Evolutionary conservation across 768 basidiomycete genomes (phyloP).

Genomic region (Lenzites betulinus): DNA sequence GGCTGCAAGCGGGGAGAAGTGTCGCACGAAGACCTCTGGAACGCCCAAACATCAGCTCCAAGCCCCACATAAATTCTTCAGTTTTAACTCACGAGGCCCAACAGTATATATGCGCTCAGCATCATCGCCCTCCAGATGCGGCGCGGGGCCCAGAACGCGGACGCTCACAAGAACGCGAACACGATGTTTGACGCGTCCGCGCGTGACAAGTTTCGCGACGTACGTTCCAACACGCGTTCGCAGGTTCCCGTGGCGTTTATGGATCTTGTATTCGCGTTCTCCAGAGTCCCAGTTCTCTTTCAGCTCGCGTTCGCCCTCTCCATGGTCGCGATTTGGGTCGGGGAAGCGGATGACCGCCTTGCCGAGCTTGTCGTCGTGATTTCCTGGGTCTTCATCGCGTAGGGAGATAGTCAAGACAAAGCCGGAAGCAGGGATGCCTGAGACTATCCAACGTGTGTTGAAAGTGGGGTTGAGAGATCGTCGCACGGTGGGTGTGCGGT

Average conservation of each 20-base stretch:
- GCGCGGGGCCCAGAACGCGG: conserved; percentile 36
- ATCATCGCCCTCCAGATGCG: conserved; percentile 23
- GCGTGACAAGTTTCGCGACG: conserved; percentile 29
- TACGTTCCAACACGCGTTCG: conserved; percentile 32
- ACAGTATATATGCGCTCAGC: conserved; percentile 41
- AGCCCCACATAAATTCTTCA: too few relatives aligned
- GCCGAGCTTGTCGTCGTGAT: conserved; percentile 31
- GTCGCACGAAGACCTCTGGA: conserved; percentile 36
- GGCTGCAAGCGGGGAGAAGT: conserved; percentile 43
- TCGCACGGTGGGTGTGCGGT: conserved; percentile 30
- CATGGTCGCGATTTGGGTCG: conserved; percentile 9
- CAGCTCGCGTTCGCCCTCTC: conserved; percentile 15
- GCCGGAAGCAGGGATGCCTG: conserved; percentile 28
- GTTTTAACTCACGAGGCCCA: conserved; percentile 38
- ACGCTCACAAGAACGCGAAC: conserved; percentile 31
- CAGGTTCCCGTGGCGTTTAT: conserved; percentile 35
- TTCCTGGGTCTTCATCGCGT: conserved; percentile 31
- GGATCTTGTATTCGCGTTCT: conserved; percentile 34
- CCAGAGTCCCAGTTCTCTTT: conserved; percentile 32
- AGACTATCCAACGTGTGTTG: conserved; percentile 30
- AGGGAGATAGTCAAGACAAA: conserved; percentile 26
- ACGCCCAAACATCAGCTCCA: background rate
- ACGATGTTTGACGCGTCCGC: conserved; percentile 31
- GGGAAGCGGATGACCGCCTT: conserved; percentile 26
- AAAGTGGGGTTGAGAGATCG: conserved; percentile 28